phyloP scores from a whole-genome alignment of 2,329 filamentous ascomycete genomes.

The Claviceps monticola region DNA sequence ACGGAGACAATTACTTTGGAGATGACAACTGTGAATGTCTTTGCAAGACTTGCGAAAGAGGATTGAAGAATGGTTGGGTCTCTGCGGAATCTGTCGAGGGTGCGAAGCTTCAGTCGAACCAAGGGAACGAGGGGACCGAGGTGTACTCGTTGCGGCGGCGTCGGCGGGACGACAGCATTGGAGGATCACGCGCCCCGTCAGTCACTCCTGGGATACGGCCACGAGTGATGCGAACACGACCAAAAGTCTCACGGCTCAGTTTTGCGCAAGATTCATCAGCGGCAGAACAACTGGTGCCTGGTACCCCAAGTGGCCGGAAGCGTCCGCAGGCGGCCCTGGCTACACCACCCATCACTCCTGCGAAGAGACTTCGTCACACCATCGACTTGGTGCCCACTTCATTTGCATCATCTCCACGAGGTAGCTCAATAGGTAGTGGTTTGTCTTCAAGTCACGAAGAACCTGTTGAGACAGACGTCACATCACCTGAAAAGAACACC shows the following conservation, averaged over 20 bases:
- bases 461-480: slow-evolving; percentile 28
- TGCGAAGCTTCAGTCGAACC: slow-evolving; percentile 31
- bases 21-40: slow-evolving; percentile 90
- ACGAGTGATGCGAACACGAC: slow-evolving; percentile 28
- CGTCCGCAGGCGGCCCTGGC: slow-evolving; percentile 29
- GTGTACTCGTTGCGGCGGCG: slow-evolving; percentile 44
- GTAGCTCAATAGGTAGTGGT: slow-evolving; percentile 21
- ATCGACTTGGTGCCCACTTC: slow-evolving; percentile 13
- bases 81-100: slow-evolving; percentile 28
- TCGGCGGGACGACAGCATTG: slow-evolving; percentile 35
- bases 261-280: slow-evolving; percentile 21
- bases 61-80: slow-evolving; percentile 70
- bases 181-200: slow-evolving; percentile 41
- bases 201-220: slow-evolving; percentile 42
- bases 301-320: slow-evolving; percentile 21
- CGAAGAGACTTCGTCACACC: slow-evolving; percentile 32
- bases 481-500: slow-evolving; percentile 35
- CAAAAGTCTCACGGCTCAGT: slow-evolving; percentile 19
- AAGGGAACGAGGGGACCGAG: slow-evolving; percentile 37
- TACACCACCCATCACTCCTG: slow-evolving; percentile 41
- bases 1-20: slow-evolving; percentile 93
- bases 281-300: slow-evolving; percentile 14
- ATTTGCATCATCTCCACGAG: slow-evolving; percentile 19
- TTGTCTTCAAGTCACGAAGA: slow-evolving; percentile 15
- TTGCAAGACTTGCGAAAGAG: slow-evolving; percentile 72